A percentile compares a stretch with the other conserved stretches of the same genome.
Evolutionary conservation across 495 filamentous ascomycete genomes (phyloP).

Genomic region (Bombardia bombarda): DNA sequence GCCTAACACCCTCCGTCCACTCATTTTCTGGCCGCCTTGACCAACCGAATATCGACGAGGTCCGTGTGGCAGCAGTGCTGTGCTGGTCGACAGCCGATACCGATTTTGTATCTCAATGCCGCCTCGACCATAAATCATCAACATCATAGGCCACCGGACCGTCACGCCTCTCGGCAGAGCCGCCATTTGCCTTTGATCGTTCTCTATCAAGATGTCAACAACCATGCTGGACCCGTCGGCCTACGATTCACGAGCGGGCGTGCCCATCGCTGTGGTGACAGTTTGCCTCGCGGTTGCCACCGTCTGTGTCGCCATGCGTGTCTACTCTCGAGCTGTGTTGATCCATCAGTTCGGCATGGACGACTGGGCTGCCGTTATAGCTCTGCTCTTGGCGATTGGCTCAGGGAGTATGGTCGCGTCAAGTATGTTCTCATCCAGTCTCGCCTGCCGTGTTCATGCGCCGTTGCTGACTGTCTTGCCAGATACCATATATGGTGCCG

Average conservation of each 20-base stretch:
- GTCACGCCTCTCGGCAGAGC: neutral
- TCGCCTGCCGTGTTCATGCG: too few relatives aligned
- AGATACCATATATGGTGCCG: slow-evolving; percentile 9
- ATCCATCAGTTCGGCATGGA: slow-evolving; percentile 19
- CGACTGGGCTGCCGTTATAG: slow-evolving; percentile 14
- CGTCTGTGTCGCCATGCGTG: slow-evolving; percentile 12
- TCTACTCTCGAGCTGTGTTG: slow-evolving; percentile 15
- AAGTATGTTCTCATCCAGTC: too few relatives aligned
- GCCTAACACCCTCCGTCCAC: too few relatives aligned
- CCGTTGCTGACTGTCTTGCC: neutral
- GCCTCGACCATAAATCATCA: too few relatives aligned
- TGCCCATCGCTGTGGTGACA: slow-evolving; percentile 13
- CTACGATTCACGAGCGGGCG: slow-evolving; percentile 14
- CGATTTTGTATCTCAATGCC: too few relatives aligned
- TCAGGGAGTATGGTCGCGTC: too few relatives aligned
- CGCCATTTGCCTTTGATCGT: neutral
- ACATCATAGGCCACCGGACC: too few relatives aligned
- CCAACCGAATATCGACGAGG: too few relatives aligned
- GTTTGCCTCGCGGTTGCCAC: slow-evolving; percentile 14
- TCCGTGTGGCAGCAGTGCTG: too few relatives aligned
- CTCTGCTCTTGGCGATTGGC: slow-evolving; percentile 9
- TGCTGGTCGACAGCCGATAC: too few relatives aligned
- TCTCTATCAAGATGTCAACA: neutral
- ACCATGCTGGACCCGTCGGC: slow-evolving; percentile 3
- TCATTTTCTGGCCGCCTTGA: too few relatives aligned